Base-by-base conservation (phyloP, 73 alveolate genomes). In the Paramecium primaurelia region DNA sequence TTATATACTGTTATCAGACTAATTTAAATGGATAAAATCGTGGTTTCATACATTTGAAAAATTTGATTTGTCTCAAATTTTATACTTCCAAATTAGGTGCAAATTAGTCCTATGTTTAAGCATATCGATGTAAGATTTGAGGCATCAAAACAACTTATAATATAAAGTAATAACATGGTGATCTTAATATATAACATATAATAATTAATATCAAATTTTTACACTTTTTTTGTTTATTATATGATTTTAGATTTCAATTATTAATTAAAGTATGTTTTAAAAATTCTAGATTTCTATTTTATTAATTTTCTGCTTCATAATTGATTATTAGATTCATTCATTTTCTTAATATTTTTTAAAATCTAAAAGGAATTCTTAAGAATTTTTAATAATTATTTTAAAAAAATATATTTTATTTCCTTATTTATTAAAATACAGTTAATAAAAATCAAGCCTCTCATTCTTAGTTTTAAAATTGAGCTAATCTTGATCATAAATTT, bases 11-110 rank as follows among this genome's bases (percentile, higher is more conserved):
- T 12, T 14, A 64, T 64, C 84, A 64, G 84, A 32, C 42, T 64
- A 32, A 64, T 32, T 64, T 64, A 34, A 12, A 64, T n/a, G 49
- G 28, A 32, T 34, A 64, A 11, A 64, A 28, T 32, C 84, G 47
- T 28, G 20, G 84, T 64, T 64, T 64, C 84, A 64, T 64, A 64
- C 47, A 64, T 64, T 64, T 64, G 84, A 64, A 64, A 64, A 32
- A 32, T 12, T 32, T 34, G 45, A 64, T 64, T 64, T 28, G 49
- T 64, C 22, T 54, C 69, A 34, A 32, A 64, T 64, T 64, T 64
- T 32, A 64, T 32, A 16, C 51, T 32, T 14, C 51, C 84, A 25
- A 64, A 64, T 64, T 64, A 34, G 30, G 84, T 64, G 47, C 84
- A 64, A 64, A 64, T 64, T 14, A 64, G 28, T 28, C 84, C 84